Evolutionary conservation across 371 early-diverging fungal genomes (phyloP).

Genomic region (Sporodiniella umbellata): DNA sequence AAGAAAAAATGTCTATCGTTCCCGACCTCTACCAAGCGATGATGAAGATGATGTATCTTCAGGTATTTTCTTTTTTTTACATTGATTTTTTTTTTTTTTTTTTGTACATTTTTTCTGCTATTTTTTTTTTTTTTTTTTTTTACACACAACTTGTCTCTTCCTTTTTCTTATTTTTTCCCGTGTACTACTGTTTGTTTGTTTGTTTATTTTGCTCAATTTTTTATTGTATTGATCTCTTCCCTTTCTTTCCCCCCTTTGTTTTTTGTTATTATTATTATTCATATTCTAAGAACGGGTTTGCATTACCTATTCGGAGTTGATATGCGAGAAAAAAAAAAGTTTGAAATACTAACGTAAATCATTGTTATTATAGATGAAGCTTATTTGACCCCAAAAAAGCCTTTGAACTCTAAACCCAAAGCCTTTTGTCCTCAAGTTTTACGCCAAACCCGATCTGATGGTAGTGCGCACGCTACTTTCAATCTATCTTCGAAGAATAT

Average conservation of each 20-base stretch:
- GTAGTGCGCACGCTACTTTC: background rate
- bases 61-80: background rate
- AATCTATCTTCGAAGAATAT: background rate
- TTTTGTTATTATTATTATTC: background rate
- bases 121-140: no score
- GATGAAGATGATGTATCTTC: slow-evolving; percentile 27
- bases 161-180: no score
- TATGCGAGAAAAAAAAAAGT: no score
- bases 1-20: slow-evolving; percentile 4
- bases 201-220: no score
- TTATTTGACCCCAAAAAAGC: background rate
- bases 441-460: background rate
- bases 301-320: background rate
- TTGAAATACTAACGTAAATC: background rate
- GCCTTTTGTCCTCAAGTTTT: background rate
- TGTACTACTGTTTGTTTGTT: no score
- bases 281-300: background rate
- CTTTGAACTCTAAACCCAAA: background rate
- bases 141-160: no score
- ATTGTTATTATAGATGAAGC: background rate
- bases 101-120: no score
- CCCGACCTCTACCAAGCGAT: slow-evolving; percentile 33
- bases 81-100: background rate
- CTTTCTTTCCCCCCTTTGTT: background rate
- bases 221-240: no score